Percentiles rank a stretch among this genome's conserved stretches.
These are phyloP conservation scores for Globisporangium perplexum DNA, from an alignment of 352 stramenopile genomes.

Conservation along the genomic window DNA sequence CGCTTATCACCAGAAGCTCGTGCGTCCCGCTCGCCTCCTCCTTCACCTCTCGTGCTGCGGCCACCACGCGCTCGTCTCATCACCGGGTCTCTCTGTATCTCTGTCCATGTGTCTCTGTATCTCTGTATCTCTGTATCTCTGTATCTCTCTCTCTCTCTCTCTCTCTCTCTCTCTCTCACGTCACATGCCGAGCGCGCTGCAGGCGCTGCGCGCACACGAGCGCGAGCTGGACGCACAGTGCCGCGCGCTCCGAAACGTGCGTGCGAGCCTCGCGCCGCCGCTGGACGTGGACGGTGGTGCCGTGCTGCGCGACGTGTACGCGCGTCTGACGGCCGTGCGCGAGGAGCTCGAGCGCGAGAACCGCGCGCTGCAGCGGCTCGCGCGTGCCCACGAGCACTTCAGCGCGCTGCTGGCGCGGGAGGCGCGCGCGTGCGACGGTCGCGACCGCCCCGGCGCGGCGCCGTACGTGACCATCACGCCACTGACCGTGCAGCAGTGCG, in stretches of 20 bases:
- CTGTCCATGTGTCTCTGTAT: neutral
- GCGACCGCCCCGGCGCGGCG: neutral
- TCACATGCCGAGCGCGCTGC: conserved; percentile 21
- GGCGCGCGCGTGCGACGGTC: too few species aligned
- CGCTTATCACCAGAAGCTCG: conserved; percentile 27
- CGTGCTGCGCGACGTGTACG: conserved; percentile 18
- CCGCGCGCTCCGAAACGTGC: conserved; percentile 14
- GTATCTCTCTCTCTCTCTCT: neutral
- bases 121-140: neutral
- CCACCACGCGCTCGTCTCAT: neutral
- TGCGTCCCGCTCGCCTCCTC: conserved; percentile 1
- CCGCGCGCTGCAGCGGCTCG: conserved; percentile 14
- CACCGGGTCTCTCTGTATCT: neutral
- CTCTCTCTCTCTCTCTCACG: neutral
- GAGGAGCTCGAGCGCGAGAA: conserved; percentile 25
- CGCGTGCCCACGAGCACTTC: conserved; percentile 24
- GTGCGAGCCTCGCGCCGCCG: conserved; percentile 1
- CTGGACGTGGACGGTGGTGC: neutral
- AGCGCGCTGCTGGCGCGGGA: conserved; percentile 13
- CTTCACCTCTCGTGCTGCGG: neutral
- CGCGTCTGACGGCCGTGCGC: conserved; percentile 25
- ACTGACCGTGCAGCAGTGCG: conserved; percentile 23
- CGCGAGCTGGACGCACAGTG: conserved; percentile 22
- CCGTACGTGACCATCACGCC: conserved; percentile 13
- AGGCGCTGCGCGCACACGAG: conserved; percentile 24